Percentiles rank a stretch among this genome's conserved stretches.
Evolutionary conservation across 1,139 yeast genomes (phyloP).

Genomic region (Casaregolazyma lundiana): DNA sequence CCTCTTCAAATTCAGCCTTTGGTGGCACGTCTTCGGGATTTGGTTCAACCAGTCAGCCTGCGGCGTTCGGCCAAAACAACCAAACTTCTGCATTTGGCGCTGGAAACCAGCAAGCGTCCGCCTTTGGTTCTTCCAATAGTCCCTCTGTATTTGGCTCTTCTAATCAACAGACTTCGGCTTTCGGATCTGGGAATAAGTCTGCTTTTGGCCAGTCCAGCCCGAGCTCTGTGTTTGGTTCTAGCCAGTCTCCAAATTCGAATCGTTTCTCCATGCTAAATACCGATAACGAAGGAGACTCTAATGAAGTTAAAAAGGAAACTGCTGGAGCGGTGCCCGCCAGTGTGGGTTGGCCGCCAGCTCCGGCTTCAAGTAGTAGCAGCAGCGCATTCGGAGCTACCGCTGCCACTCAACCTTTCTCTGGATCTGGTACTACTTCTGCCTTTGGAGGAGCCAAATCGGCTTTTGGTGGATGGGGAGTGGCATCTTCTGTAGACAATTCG

Average conservation of each 20-base stretch:
- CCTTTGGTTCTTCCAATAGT: conserved; percentile 19
- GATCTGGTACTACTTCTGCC: background rate
- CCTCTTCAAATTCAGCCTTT: conserved; percentile 22
- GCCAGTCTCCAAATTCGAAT: background rate
- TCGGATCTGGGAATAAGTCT: background rate
- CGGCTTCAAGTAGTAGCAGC: background rate
- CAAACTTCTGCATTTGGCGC: conserved; percentile 3
- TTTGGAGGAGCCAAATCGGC: background rate
- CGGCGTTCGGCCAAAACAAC: conserved; percentile 6
- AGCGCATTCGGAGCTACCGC: conserved; percentile 2
- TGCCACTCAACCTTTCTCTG: background rate
- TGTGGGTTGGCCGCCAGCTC: conserved; percentile 7
- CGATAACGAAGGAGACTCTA: background rate
- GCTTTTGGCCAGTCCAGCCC: too few species aligned
- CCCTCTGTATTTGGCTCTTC: background rate
- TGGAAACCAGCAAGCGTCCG: too few species aligned
- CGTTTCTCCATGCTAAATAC: background rate
- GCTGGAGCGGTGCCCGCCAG: background rate
- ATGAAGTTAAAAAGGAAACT: background rate
- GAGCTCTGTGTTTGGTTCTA: conserved; percentile 2
- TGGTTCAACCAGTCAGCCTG: background rate
- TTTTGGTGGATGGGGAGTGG: background rate
- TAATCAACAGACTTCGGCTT: background rate
- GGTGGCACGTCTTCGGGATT: background rate
- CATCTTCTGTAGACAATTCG: background rate